These are phyloP conservation scores for Hymenoscyphus occultus DNA, from an alignment of 2,329 filamentous ascomycete species.

Conservation along the genomic window DNA sequence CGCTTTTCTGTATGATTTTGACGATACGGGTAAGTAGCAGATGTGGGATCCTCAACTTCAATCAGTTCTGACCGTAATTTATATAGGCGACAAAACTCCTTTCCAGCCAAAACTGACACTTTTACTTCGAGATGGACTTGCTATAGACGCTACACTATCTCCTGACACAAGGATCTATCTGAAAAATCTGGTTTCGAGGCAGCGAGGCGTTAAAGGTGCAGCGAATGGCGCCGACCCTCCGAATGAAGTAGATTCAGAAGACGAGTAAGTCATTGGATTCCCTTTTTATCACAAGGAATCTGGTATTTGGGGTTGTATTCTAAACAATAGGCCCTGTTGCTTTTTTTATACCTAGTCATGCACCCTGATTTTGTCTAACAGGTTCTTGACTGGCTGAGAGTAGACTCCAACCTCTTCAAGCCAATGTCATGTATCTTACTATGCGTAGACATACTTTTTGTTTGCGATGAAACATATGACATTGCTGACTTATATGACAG, in stretches of 20 bases:
- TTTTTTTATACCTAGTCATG: neutral
- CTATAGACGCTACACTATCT: constrained; percentile 64
- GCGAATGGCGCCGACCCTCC: neutral
- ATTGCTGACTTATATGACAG: neutral
- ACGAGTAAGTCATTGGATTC: neutral
- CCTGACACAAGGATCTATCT: constrained; percentile 57
- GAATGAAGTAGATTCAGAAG: neutral
- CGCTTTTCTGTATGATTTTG: constrained; percentile 54
- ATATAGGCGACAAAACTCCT: constrained; percentile 40
- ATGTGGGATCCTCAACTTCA: neutral
- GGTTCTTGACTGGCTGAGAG: neutral
- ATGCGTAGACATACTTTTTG: neutral
- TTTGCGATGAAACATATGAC: neutral
- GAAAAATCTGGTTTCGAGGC: constrained; percentile 47
- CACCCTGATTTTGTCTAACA: neutral
- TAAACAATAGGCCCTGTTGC: neutral
- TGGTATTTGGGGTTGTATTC: neutral
- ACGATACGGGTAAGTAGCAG: constrained; percentile 39
- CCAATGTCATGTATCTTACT: neutral
- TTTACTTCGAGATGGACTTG: constrained; percentile 61
- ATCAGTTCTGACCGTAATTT: constrained; percentile 7
- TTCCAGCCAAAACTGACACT: constrained; percentile 70
- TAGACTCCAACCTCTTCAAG: neutral
- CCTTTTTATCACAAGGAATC: neutral
- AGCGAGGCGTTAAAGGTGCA: constrained; percentile 1